These are phyloP conservation scores for Ogataea pignaliae DNA, from an alignment of 805 yeast species.

Conservation along the genomic window DNA sequence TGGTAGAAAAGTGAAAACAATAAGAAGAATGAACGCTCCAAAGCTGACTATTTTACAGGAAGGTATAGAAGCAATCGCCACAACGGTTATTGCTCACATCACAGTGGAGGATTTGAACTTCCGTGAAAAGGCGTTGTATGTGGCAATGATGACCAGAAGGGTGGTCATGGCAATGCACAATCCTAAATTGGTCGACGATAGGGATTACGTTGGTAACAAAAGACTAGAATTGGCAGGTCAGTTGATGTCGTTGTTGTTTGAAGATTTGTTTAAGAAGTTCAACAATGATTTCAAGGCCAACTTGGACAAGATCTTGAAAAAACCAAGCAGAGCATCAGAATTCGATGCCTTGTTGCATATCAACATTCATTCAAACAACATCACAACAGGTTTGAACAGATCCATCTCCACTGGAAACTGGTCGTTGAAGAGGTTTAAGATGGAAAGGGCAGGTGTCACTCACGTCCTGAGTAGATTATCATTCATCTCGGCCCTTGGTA, in stretches of 20 bases:
- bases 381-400: conserved; percentile 89
- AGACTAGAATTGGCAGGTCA: conserved; percentile 97
- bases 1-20: conserved; percentile 88
- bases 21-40: conserved; percentile 81
- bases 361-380: conserved; percentile 86
- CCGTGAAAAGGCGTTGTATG: conserved; percentile 88
- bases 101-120: conserved; percentile 79
- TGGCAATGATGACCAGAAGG: conserved; percentile 95
- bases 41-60: conserved; percentile 80
- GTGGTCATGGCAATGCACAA: conserved; percentile 94
- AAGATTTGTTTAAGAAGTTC: conserved; percentile 95
- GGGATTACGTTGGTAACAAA: conserved; percentile 98
- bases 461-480: conserved; percentile 90
- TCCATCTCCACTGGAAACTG: conserved; percentile 99
- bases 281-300: conserved; percentile 92
- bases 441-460: conserved; percentile 99
- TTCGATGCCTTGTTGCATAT: conserved; percentile 90
- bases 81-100: conserved; percentile 93
- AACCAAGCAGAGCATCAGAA: conserved; percentile 91
- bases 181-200: conserved; percentile 94
- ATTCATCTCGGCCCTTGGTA: conserved; percentile 92
- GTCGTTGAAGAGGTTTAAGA: conserved; percentile 97
- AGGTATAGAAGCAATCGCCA: conserved; percentile 94
- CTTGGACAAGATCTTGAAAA: conserved; percentile 88
- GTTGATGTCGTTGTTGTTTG: conserved; percentile 88